These are phyloP conservation scores for Pistacia atlantica DNA, from an alignment of 345 rosid species.

Conservation along the genomic window DNA sequence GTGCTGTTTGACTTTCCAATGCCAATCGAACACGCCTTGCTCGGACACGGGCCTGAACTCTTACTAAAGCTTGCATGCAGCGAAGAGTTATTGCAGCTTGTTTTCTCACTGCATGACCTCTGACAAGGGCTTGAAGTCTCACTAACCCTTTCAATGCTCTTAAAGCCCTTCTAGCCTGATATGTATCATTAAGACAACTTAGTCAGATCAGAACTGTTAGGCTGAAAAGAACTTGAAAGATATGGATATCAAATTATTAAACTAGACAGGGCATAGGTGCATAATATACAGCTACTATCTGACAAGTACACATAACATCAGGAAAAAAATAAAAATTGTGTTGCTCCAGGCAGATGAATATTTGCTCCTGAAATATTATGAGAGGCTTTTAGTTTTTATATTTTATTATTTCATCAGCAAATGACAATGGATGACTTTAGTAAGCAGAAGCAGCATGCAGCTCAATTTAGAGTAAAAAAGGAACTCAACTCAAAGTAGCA, in stretches of 20 bases:
- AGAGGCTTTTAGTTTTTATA: too few species aligned
- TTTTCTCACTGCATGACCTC: slow-evolving; percentile 99
- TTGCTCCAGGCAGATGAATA: not conserved
- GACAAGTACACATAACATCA: not conserved
- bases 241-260: not conserved
- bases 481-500: not conserved
- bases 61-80: slow-evolving; percentile 99
- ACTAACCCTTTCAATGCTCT: slow-evolving; percentile 98
- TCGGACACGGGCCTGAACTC: slow-evolving; percentile 98
- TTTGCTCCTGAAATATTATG: not conserved
- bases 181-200: slow-evolving; percentile 22
- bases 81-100: slow-evolving; percentile 99
- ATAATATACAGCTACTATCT: not conserved
- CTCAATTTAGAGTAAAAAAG: not conserved
- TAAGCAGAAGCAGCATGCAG: not conserved
- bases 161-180: slow-evolving; percentile 95
- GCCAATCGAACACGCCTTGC: slow-evolving; percentile 97
- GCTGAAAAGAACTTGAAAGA: slow-evolving; percentile 2
- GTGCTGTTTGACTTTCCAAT: slow-evolving; percentile 81
- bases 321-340: not conserved
- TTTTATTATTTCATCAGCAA: not conserved
- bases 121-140: slow-evolving; percentile 95
- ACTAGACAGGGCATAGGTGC: not conserved
- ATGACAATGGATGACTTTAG: not conserved
- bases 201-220: slow-evolving; percentile 15